Base-by-base conservation (phyloP, 2,329 filamentous ascomycete genomes). In the Hymenoscyphus albidus region DNA sequence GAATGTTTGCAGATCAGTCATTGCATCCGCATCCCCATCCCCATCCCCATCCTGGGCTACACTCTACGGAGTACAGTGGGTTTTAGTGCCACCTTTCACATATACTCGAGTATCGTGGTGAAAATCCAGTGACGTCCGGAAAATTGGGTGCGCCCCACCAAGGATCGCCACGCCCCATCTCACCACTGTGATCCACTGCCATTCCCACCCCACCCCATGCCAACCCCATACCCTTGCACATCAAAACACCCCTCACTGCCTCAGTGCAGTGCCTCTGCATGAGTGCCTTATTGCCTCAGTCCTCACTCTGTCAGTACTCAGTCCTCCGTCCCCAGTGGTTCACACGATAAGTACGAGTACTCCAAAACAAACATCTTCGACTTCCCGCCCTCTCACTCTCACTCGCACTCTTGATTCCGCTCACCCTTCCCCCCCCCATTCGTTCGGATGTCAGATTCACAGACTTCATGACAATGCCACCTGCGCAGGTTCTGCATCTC, bases 391-490 rank as follows among this genome's bases (percentile, higher is more conserved):
- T 51, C 44, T 14, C 42, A 14, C 14, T 12, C 54, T 14, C 54
- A 38, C 32, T 27, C 27, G 27, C 27, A 27, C 27, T 27, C 27
- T 27, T 2, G 27, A 27, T 27, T 27, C 27, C 27, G 27, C 27
- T 27, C 27, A 27, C 27, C 27, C 27, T 27, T 2, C 27, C 3
- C 3, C 16, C 54, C 27, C 54, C 14, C 54, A 57, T 31, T 48
- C 40, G 64, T 61, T 60, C 64, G 58, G 18, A 65, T 65, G 64
- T 65, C 64, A 58, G 57, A 58, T 55, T 65, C 55, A 59, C 62
- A 62, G 35, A 42, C 58, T 56, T 32, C 61, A 58, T 68, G 62
- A 67, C 65, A 51, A 72, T 71, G 70, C 63, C 56, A 27, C 64
- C 68, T 39, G 62, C 69, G 58, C 35, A 64, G 57, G 22, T 12